Base-by-base conservation (phyloP, 2,329 filamentous ascomycete species). In the Pestalotiopsis fici region DNA sequence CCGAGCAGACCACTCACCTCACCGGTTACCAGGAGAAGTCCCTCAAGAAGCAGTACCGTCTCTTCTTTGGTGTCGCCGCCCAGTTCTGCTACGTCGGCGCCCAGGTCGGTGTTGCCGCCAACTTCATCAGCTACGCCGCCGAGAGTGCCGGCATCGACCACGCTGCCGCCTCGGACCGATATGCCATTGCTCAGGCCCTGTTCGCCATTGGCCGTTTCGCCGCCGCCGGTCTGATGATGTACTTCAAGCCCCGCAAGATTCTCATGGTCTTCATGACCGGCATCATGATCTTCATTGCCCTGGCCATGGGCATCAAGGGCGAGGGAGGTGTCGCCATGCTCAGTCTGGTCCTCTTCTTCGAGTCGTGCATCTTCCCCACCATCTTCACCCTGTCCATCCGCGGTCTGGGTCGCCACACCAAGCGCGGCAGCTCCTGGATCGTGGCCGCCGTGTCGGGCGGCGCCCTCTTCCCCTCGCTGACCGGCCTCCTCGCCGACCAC, bases 71-170 rank as follows among this genome's bases (percentile, higher is more conserved):
- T 59, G 63, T 65, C 27, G 54, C 31, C 13, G 63, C 63, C 27
- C 63, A 65, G 63, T 65, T 65, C 63, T 65, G 63, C 35, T 65
- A 65, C 54, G 63, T 65, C 28, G 63, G 63, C n/a, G 63, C 63
- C 25, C 63, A 65, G 35, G 63, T 65, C 54, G 63, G 63, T 59
- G 63, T 65, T n/a, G 63, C 63, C 50, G 63, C 63, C 63, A 65
- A 65, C 54, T 65, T 65, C 63, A 65, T 65, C 54, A 65, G 25
- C 54, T 65, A 57, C 35, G 54, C 63, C 4, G 63, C 23, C 23
- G 63, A 65, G 54, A 57, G 50, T n/a, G 63, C 63, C 15, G 63
- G 63, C 6, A 59, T 65, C 27, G 23, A 23, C 50, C 39, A 65
- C 18, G 50, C 63, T 9, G 63, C 54, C 13, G 63, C 63, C 54